These are phyloP conservation scores for Carex sylvatica DNA, from an alignment of 202 grass and related monocot genomes.

Conservation along the genomic window DNA sequence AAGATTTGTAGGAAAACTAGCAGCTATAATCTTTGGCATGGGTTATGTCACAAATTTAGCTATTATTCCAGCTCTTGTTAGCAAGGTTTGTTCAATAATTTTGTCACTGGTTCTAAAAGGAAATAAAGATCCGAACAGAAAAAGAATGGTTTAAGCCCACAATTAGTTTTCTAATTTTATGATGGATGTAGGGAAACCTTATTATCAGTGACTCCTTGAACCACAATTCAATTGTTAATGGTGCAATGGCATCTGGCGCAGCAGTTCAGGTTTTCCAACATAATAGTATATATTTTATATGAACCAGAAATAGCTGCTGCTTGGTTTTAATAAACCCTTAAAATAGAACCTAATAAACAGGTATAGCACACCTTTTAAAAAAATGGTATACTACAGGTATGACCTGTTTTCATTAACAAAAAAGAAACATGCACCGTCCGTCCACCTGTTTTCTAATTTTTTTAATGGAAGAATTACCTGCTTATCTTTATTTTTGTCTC, in stretches of 20 bases:
- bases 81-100: conserved; percentile 53
- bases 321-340: not conserved
- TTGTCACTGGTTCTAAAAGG: not conserved
- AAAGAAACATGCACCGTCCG: not conserved
- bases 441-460: not conserved
- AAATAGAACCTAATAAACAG: not conserved
- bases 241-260: conserved; percentile 78
- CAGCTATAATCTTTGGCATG: conserved; percentile 91
- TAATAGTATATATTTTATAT: conserved; percentile 64
- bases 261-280: conserved; percentile 85
- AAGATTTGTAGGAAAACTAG: conserved; percentile 76
- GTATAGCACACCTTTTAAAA: not conserved
- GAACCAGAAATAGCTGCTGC: not conserved
- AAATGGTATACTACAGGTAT: not conserved
- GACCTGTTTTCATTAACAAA: not conserved
- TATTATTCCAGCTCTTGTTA: conserved; percentile 72
- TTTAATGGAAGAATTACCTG: not conserved
- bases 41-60: conserved; percentile 92
- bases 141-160: not conserved
- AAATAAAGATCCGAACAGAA: not conserved
- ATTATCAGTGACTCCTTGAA: conserved; percentile 94
- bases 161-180: conserved; percentile 17
- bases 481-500: not conserved
- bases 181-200: conserved; percentile 62
- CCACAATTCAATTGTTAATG: conserved; percentile 97